Evolutionary conservation across 2,329 filamentous ascomycete genomes (phyloP).

Genomic region (Aspergillus clavatus): DNA sequence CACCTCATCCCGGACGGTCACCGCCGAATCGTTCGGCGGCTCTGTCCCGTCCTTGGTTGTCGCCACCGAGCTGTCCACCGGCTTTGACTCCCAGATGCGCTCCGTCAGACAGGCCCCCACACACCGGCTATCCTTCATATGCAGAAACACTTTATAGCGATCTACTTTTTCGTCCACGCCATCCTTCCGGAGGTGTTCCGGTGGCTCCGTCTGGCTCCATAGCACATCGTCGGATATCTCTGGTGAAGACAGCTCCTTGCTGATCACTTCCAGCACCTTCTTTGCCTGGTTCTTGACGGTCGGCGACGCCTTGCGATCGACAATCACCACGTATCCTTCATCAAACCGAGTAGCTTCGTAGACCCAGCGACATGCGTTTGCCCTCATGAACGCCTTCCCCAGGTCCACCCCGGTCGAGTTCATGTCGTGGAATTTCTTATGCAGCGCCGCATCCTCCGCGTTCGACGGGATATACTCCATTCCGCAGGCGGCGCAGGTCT

Average conservation of each 20-base stretch:
- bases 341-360: slow-evolving; percentile 48
- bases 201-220: slow-evolving; percentile 49
- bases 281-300: slow-evolving; percentile 50
- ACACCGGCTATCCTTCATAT: slow-evolving; percentile 58
- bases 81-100: slow-evolving; percentile 54
- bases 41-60: slow-evolving; percentile 14
- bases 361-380: slow-evolving; percentile 48
- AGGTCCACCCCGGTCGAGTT: slow-evolving; percentile 58
- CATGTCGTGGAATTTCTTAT: slow-evolving; percentile 61
- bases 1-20: slow-evolving; percentile 42
- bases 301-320: slow-evolving; percentile 51
- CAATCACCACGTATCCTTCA: slow-evolving; percentile 52
- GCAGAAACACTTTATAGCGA: slow-evolving; percentile 58
- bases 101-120: slow-evolving; percentile 59
- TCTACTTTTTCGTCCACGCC: slow-evolving; percentile 37
- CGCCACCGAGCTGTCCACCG: slow-evolving; percentile 38
- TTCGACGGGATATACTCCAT: slow-evolving; percentile 65
- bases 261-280: slow-evolving; percentile 58
- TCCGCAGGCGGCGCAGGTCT: slow-evolving; percentile 56
- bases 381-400: slow-evolving; percentile 53
- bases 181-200: slow-evolving; percentile 34
- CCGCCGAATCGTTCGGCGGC: slow-evolving; percentile 34
- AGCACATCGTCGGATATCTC: slow-evolving; percentile 54
- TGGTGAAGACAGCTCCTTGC: slow-evolving; percentile 58
- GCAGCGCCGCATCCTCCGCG: slow-evolving; percentile 56